Base-by-base conservation (phyloP, 2,329 filamentous ascomycete species). In the Aspergillus aculeatus region DNA sequence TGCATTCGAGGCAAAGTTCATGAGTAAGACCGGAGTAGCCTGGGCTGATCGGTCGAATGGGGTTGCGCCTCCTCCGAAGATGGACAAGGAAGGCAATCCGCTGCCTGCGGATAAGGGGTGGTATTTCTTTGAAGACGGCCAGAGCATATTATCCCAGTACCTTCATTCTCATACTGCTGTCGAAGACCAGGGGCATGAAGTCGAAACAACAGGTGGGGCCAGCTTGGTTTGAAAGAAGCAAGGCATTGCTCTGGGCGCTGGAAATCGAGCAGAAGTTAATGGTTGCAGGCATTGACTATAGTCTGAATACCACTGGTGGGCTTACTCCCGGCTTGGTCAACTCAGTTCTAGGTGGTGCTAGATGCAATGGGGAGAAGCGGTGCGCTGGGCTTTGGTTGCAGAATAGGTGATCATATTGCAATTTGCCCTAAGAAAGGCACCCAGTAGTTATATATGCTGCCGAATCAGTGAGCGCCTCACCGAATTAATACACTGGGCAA, bases 1-100 rank as follows among this genome's bases (percentile, higher is more conserved):
- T 0, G 73, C 75, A 0, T 90, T 90, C 69, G 78, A 77, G 60
- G 64, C 72, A 0, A 86, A 87, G 64, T 91, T 91, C 69, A 71
- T 70, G 11, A 74, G 77, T 7, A 85, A 85, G 70, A 86, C 86
- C 0, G 83, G 84, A 0, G 75, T 86, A 10, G 69, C 77, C 1
- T 91, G 88, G 88, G 78, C 83, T n/a, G 75, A 86, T 5, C 67
- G 69, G 26, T 57, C 62, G 12, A 57, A 66, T 38, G 64, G 59
- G 24, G 67, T 57, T 7, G 26, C 51, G 35, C 61, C 62, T 4
- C 49, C 62, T 9, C 64, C 67, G 0, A 73, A 69, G 58, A 62
- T n/a, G 21, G 68, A 69, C 32, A n/a, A 48, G 12, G 58, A 68
- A 11, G 72, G 71, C 10, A 62, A 68, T 7, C 7, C 52, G 12